Evolutionary conservation across 164 flowering plant species (phyloP).

Genomic region (Vitis rotundifolia): DNA sequence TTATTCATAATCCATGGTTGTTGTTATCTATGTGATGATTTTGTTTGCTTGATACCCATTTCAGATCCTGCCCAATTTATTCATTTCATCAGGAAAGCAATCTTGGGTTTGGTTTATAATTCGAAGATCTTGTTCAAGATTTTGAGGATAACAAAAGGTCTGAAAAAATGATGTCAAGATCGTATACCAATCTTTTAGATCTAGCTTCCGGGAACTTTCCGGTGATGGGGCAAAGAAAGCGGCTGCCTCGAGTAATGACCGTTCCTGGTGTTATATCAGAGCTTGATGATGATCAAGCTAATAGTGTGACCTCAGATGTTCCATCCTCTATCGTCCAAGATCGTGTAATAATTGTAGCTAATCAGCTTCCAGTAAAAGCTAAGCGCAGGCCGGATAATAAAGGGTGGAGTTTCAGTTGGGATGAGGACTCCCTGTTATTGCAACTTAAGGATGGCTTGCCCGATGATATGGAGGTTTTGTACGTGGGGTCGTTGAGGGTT

Average conservation of each 20-base stretch:
- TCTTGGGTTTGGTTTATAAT: conserved; percentile 15
- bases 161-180: conserved; percentile 67
- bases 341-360: conserved; percentile 69
- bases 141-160: neutral
- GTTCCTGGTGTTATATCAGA: conserved; percentile 67
- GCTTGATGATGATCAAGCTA: conserved; percentile 72
- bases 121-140: conserved; percentile 10
- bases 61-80: conserved; percentile 10
- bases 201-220: conserved; percentile 78
- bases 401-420: conserved; percentile 85
- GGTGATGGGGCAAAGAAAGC: conserved; percentile 40
- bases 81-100: conserved; percentile 1
- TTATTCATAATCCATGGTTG: too few relatives aligned
- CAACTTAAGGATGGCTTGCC: conserved; percentile 80
- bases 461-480: conserved; percentile 76
- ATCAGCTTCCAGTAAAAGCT: conserved; percentile 72
- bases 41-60: conserved; percentile 3
- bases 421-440: conserved; percentile 67
- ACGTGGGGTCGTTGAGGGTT: conserved; percentile 66
- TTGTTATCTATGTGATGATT: conserved; percentile 11
- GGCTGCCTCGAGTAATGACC: conserved; percentile 65
- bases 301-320: conserved; percentile 71
- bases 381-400: conserved; percentile 59
- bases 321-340: conserved; percentile 62
- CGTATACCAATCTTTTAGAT: conserved; percentile 81